Base-by-base conservation (phyloP, 768 basidiomycete genomes). In the Gymnopilus junonius region DNA sequence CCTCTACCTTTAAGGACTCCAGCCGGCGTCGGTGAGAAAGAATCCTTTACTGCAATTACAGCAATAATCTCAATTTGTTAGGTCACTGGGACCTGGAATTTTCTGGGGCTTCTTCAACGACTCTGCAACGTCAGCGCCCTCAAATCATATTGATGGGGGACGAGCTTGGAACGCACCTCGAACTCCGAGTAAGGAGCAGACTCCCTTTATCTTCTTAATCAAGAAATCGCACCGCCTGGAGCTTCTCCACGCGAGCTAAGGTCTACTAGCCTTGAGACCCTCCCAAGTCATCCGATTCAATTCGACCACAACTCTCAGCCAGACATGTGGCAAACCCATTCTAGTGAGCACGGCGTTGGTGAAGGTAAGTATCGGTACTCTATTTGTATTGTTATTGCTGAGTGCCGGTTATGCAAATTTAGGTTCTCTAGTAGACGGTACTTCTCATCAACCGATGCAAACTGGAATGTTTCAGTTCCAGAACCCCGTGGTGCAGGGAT, bases 381-480 rank as follows among this genome's bases (percentile, higher is more conserved):
- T 15, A 5, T 25, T 11, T 23, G 32, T 27, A 37, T 37, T 23
- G 12, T 17, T n/a, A 39, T 35, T 25, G 11, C 11, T 17, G 8
- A 50, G 20, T 17, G 48, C 37, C 11, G n/a, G n/a, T 40, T 23
- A 55, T 20, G 27, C 8, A 10, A 4, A 20, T n/a, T 15, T 40
- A 55, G 54, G 27, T 23, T 55, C 54, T 40, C 20, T 5, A 39
- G 21, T 32, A 4, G 37, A 55, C 11, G 25, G 54, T 17, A 6
- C 54, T 39, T 40, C 53, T 23, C 51, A 53, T 32, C 40, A 53
- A 46, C 51, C 58, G 12, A 59, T 27, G 21, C 57, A 59, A 1
- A 59, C 51, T 31, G 63, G 63, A 27, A 45, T 56, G 32, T 51
- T 64, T 37, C 62, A 56, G 58, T 62, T 69, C 46, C 67, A 64